These are phyloP conservation scores for Wickerhamomyces sp. DNA, from an alignment of 1,139 yeast species.

Conservation along the genomic window DNA sequence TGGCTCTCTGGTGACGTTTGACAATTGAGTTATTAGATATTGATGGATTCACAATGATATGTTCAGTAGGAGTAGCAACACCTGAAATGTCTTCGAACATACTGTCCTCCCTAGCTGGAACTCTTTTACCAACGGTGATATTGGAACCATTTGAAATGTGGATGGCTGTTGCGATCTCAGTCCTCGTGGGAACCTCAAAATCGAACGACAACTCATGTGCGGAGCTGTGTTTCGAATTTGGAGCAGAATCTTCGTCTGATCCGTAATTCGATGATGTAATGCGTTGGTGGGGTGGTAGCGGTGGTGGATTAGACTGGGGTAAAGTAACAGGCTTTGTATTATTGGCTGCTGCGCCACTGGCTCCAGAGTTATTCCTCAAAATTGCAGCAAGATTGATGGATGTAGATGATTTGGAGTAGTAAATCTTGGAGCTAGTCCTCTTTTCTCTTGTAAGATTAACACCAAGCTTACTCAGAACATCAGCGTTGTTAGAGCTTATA, in stretches of 20 bases:
- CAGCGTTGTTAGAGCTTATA: conserved; percentile 31
- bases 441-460: conserved; percentile 28
- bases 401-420: conserved; percentile 26
- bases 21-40: conserved; percentile 16
- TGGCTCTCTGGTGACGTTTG: conserved; percentile 18
- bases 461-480: conserved; percentile 41
- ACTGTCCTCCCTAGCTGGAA: conserved; percentile 16
- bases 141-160: conserved; percentile 24
- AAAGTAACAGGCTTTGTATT: conserved; percentile 1
- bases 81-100: conserved; percentile 18
- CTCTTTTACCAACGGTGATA: conserved; percentile 16
- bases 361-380: conserved; percentile 8
- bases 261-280: conserved; percentile 20
- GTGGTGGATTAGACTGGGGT: conserved; percentile 1
- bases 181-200: conserved; percentile 23
- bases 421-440: conserved; percentile 17
- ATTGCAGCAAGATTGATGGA: conserved; percentile 39
- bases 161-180: conserved; percentile 37
- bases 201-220: conserved; percentile 21
- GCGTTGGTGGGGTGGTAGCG: conserved; percentile 11
- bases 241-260: conserved; percentile 10
- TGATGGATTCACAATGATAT: conserved; percentile 10
- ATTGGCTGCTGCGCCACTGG: neutral
- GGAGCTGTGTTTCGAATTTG: too few species aligned
- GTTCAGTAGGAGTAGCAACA: neutral